Base-by-base conservation (phyloP, 2,329 filamentous ascomycete genomes). In the Pseudocercospora fijiensis region DNA sequence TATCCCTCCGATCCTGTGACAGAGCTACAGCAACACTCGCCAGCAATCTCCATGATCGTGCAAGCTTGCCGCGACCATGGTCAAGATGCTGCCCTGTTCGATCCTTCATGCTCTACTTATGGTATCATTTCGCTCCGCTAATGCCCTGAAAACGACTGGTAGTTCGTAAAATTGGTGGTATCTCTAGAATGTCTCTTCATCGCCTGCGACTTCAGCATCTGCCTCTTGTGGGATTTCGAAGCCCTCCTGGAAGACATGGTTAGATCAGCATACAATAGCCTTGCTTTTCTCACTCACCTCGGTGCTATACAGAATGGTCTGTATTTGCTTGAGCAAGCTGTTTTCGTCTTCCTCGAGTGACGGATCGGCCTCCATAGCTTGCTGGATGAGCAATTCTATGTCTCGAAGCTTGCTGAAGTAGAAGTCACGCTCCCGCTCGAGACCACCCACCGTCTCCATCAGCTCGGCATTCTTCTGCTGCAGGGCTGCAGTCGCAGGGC, bases 401-500 rank as follows among this genome's bases (percentile, higher is more conserved):
- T 99, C 95, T 64, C 95, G 86, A 69, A 99, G 85, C 84, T 99
- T 99, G 85, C 91, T 96, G 80, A 99, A 99, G 84, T 99, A 99
- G 78, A 99, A 99, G 78, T 99, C 95, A 57, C 95, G 86, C 82
- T 99, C 95, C 72, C 95, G 89, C 84, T 99, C 95, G 47, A 99
- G 84, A 1, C 95, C 95, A 11, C 87, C 84, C n/a, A 99, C 94
- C 0, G 92, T 96, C 82, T 98, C 94, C 84, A 96, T 96, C 71
- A 98, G 84, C 27, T 90, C 90, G 47, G 85, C 85, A 76, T 96
- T 95, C 84, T 98, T 95, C 75, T 90, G 85, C 76, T 91, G 86
- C 71, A 99, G 81, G 3, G 88, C 92, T 10, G 90, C 86, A 27
- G 83, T 86, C 30, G 85, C 88, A 7, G 87, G 85, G 68, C 33